Evolutionary conservation across 306 rosid genomes (phyloP).

Genomic region (cucumber (Cucumis sativus)): DNA sequence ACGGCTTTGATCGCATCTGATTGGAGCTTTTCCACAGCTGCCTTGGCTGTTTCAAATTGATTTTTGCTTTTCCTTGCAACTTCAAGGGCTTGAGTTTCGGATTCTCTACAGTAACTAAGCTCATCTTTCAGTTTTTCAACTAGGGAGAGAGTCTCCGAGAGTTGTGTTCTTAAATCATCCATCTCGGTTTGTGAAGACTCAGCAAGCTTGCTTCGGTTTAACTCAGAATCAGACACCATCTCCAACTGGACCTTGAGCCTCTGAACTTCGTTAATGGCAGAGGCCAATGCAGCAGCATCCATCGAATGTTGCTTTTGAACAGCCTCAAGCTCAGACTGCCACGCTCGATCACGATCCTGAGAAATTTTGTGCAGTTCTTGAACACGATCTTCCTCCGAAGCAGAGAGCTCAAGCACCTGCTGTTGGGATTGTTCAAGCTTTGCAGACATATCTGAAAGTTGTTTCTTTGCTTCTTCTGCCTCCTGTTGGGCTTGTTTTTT

Average conservation of each 20-base stretch:
- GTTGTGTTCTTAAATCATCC: slow-evolving; percentile 47
- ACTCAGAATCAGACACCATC: slow-evolving; percentile 44
- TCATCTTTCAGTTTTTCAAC: slow-evolving; percentile 55
- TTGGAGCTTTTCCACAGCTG: slow-evolving; percentile 35
- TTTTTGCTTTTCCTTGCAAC: slow-evolving; percentile 33
- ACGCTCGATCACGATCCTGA: slow-evolving; percentile 78
- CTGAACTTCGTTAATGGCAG: slow-evolving; percentile 76
- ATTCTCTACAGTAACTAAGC: slow-evolving; percentile 43
- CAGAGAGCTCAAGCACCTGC: slow-evolving; percentile 53
- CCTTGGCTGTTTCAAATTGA: slow-evolving; percentile 54
- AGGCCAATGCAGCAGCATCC: slow-evolving; percentile 64
- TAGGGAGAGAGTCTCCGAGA: slow-evolving; percentile 40
- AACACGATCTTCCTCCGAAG: slow-evolving; percentile 63
- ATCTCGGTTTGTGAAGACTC: slow-evolving; percentile 51
- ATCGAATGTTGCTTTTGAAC: slow-evolving; percentile 77
- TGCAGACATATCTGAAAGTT: slow-evolving; percentile 36
- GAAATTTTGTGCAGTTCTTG: slow-evolving; percentile 62
- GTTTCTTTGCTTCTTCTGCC: slow-evolving; percentile 61
- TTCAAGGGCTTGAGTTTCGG: slow-evolving; percentile 50
- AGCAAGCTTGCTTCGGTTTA: slow-evolving; percentile 31
- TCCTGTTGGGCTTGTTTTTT: slow-evolving; percentile 55
- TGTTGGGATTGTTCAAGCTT: slow-evolving; percentile 65
- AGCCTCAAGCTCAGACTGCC: slow-evolving; percentile 93
- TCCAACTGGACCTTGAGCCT: slow-evolving; percentile 70
- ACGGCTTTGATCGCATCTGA: slow-evolving; percentile 33